Percentiles rank a stretch among this genome's conserved stretches.
Evolutionary conservation across 1,139 yeast species (phyloP).

Genomic region (Komagataea norvegica): DNA sequence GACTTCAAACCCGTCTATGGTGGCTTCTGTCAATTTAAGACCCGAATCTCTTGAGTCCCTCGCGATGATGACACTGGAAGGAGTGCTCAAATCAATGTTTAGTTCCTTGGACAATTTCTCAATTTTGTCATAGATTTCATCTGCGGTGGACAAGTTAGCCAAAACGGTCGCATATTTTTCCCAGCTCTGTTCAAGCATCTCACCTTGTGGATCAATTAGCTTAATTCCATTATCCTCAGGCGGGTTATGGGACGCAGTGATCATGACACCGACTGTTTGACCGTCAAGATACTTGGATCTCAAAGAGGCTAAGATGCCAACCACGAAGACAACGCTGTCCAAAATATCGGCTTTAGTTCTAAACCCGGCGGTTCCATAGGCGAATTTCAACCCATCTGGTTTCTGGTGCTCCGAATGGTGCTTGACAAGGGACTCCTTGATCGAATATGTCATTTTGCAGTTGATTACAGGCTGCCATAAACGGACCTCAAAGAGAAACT

Average conservation of each 20-base stretch:
- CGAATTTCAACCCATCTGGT: slow-evolving; percentile 43
- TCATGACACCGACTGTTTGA: slow-evolving; percentile 81
- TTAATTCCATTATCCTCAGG: slow-evolving; percentile 96
- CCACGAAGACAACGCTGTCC: slow-evolving; percentile 81
- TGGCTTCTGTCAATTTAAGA: slow-evolving; percentile 53
- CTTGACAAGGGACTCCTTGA: slow-evolving; percentile 14
- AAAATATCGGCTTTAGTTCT: slow-evolving; percentile 67
- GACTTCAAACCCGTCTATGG: slow-evolving; percentile 62
- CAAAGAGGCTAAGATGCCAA: slow-evolving; percentile 76
- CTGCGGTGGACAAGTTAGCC: slow-evolving; percentile 57
- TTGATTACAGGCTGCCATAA: too few relatives aligned
- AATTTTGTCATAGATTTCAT: slow-evolving; percentile 32
- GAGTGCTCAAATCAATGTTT: slow-evolving; percentile 35
- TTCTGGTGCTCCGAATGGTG: slow-evolving; percentile 32
- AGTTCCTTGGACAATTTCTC: slow-evolving; percentile 31
- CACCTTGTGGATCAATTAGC: slow-evolving; percentile 89
- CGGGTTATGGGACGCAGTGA: slow-evolving; percentile 96
- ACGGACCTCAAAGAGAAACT: too few relatives aligned
- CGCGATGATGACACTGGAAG: slow-evolving; percentile 48
- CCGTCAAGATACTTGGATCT: slow-evolving; percentile 71
- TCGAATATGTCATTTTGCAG: slow-evolving; percentile 13
- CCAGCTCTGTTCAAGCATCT: slow-evolving; percentile 86
- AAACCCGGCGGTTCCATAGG: slow-evolving; percentile 97
- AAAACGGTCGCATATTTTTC: slow-evolving; percentile 73
- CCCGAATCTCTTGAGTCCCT: slow-evolving; percentile 80